Evolutionary conservation across 2,329 filamentous ascomycete genomes (phyloP), one percentile per base, ranked within the genome.

Genomic region (Zasmidium citrigriseum): DNA sequence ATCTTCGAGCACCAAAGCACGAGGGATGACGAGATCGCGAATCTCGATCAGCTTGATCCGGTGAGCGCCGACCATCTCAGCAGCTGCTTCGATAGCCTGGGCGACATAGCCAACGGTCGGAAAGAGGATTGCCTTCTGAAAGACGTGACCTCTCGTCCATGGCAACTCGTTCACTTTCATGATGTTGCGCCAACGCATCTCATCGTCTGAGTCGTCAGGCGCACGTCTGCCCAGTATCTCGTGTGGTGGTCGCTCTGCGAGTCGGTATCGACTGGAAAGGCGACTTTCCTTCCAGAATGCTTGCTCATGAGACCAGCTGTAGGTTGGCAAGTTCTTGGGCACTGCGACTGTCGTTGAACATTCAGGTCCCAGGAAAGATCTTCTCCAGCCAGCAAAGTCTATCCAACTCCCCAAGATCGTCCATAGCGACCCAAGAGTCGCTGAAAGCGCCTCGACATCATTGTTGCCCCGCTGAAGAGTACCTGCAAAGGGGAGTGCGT

Each of bases 111-210:
- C 67, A n/a, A 66, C 59, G 5, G 48, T 70, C 1, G 74, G 74
- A 25, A 72, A 74, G 2, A 77, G 59, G 23, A 69, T 68, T 11
- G 67, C 63, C 12, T 58, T 64, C 23, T 70, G 62, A 10, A 77
- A 60, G 2, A 67, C 55, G 54, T 77, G 74, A 18, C 70, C 71
- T 34, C 56, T 51, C 57, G 23, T 61, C 74, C 73, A 76, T 1
- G 70, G 65, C 0, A 70, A 38, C 27, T 74, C 68, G 1, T 22
- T 44, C 3, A 46, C n/a, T 16, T 53, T 52, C 20, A 62, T 25
- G 41, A 44, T 27, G 29, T 63, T 57, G 23, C 45, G 21, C 62
- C 62, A 64, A 22, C 44, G 25, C 11, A 49, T 9, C 7, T 18
- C 56, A 11, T 61, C 46, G 9, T 61, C 58, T 22, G 56, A 56